Conservation (phyloP, 2,329 filamentous ascomycete species). For the Neopestalotiopsis clavispora region DNA sequence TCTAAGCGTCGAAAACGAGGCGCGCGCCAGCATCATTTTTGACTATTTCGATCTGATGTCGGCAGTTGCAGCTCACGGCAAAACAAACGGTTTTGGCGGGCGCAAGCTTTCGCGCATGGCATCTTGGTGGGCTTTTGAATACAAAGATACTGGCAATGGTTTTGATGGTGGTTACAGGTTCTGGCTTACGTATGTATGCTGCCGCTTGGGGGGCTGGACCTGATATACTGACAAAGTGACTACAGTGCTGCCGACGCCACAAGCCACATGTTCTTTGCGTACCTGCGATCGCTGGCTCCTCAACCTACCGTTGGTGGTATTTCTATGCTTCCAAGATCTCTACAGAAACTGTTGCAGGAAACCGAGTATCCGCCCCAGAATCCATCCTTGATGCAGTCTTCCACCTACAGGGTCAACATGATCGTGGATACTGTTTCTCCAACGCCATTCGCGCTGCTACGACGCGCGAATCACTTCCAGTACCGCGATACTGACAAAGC, state of each 20-base stretch:
- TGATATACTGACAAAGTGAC: slow-evolving; percentile 12
- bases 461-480: slow-evolving; percentile 92
- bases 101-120: slow-evolving; percentile 94
- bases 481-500: slow-evolving; percentile 87
- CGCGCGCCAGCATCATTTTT: slow-evolving; percentile 87
- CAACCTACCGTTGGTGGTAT: slow-evolving; percentile 79
- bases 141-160: slow-evolving; percentile 82
- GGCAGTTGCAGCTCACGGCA: slow-evolving; percentile 89
- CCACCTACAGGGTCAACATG: slow-evolving; percentile 92
- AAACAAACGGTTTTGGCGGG: slow-evolving; percentile 89
- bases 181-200: slow-evolving; percentile 72
- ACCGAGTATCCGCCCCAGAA: slow-evolving; percentile 91
- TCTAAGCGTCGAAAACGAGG: slow-evolving; percentile 85
- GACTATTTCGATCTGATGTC: slow-evolving; percentile 95
- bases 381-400: slow-evolving; percentile 76
- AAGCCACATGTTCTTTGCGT: slow-evolving; percentile 97
- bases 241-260: slow-evolving; percentile 88
- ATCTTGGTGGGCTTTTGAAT: slow-evolving; percentile 98
- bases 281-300: slow-evolving; percentile 88
- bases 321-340: slow-evolving; percentile 83
- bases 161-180: slow-evolving; percentile 94
- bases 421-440: slow-evolving; percentile 94
- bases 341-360: slow-evolving; percentile 88
- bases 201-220: slow-evolving; percentile 13
- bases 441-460: slow-evolving; percentile 88